Percentiles rank a stretch among this genome's conserved stretches.
Evolutionary conservation across 371 early-diverging fungal species (phyloP).

Genomic region (Saksenaea vasiformis): DNA sequence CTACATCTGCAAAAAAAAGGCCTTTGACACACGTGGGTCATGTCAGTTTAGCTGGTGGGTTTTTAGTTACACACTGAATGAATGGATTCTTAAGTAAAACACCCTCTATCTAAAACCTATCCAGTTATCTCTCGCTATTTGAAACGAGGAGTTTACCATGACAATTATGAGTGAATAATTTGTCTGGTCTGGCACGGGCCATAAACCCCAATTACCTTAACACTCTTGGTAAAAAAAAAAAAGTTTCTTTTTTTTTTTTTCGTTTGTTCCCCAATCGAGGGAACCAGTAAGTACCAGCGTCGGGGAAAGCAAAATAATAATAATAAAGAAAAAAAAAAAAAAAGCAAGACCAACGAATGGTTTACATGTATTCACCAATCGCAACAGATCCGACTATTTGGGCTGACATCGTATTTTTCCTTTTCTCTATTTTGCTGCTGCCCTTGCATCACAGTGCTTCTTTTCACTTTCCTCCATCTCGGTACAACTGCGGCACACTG

Average conservation of each 20-base stretch:
- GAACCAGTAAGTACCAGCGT: too few species aligned
- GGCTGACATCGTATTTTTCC: neutral
- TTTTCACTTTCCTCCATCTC: neutral
- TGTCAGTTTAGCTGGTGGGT: neutral
- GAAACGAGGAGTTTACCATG: neutral
- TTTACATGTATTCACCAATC: too few species aligned
- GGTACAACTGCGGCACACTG: neutral
- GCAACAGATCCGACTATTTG: too few species aligned
- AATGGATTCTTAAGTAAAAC: neutral
- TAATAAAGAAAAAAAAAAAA: too few species aligned
- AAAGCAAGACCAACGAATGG: too few species aligned
- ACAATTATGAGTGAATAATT: neutral
- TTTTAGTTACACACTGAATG: neutral
- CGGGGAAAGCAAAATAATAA: too few species aligned
- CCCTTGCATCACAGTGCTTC: neutral
- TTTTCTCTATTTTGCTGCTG: neutral
- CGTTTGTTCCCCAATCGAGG: neutral
- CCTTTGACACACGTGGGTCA: neutral
- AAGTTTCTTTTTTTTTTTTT: too few species aligned
- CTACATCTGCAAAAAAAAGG: neutral
- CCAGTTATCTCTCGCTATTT: neutral
- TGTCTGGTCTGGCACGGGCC: slow-evolving; percentile 1
- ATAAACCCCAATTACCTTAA: too few species aligned
- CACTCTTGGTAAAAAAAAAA: neutral
- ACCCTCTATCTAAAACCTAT: neutral